These are phyloP conservation scores for Leptographium lundbergii DNA, from an alignment of 2,329 filamentous ascomycete genomes.

Conservation along the genomic window DNA sequence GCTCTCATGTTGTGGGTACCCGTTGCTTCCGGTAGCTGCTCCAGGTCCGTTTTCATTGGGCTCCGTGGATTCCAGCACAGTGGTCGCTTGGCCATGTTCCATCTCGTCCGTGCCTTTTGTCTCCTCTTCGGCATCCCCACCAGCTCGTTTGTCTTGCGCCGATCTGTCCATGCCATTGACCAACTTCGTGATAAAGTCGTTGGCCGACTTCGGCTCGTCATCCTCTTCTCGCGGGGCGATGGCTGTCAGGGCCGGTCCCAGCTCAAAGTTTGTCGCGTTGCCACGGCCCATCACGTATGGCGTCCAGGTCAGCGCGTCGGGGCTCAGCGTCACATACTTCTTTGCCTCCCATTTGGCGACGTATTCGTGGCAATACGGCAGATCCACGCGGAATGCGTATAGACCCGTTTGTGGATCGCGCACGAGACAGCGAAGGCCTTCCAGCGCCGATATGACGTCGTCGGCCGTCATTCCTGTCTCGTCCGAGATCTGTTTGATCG, in stretches of 20 bases:
- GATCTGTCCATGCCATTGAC: slow-evolving; percentile 18
- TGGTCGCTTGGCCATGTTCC: slow-evolving; percentile 7
- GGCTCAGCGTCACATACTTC: slow-evolving; percentile 73
- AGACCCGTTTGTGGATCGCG: slow-evolving; percentile 77
- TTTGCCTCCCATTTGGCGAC: slow-evolving; percentile 83
- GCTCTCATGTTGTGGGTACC: neutral
- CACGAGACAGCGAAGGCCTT: slow-evolving; percentile 79
- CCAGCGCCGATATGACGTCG: slow-evolving; percentile 87
- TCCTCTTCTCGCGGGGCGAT: slow-evolving; percentile 79
- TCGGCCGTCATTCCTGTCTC: slow-evolving; percentile 92
- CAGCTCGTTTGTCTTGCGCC: neutral
- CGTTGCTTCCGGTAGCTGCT: neutral
- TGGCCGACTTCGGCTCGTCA: slow-evolving; percentile 28
- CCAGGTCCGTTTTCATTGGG: slow-evolving; percentile 2
- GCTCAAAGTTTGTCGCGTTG: slow-evolving; percentile 71
- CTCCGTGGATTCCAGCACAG: slow-evolving; percentile 12
- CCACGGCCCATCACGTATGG: slow-evolving; percentile 92
- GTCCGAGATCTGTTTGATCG: slow-evolving; percentile 61
- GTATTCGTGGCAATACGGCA: slow-evolving; percentile 75
- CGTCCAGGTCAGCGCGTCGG: slow-evolving; percentile 78
- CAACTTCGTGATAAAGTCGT: slow-evolving; percentile 15
- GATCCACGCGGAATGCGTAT: slow-evolving; percentile 82
- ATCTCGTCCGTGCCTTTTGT: neutral
- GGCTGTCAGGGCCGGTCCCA: slow-evolving; percentile 68
- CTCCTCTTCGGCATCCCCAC: neutral